Evolutionary conservation across 257 asterid species (phyloP), one percentile per base, ranked within the genome.

Genomic region (Nyctanthes arbortristis): DNA sequence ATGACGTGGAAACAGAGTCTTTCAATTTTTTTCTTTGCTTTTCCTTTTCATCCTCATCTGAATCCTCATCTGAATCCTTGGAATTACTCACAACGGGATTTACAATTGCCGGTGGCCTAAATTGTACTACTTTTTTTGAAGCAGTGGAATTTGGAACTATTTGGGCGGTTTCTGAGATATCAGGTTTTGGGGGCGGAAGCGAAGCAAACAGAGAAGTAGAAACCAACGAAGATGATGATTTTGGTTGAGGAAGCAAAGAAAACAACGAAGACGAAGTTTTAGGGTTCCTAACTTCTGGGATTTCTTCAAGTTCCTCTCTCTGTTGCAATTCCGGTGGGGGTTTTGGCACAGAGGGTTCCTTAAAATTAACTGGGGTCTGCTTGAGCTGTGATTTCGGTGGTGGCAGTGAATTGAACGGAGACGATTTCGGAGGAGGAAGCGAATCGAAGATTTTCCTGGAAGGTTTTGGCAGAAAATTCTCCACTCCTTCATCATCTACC

Each of bases 61-160:
- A 87, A 16, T 84, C 84, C 0, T 78, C 88, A 5, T 87, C 92
- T 0, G 78, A 88, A 5, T 82, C 87, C 9, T 79, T 80, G 3
- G 73, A 79, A 12, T 68, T 49, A 37, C 57, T 55, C 12, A 74
- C 22, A 49, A 57, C 70, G 4, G 77, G 60, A 71, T 78, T 82
- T n/a, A 76, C 11, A 5, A 81, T 71, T 11, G 73, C 20, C 4
- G 96, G 91, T 61, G 96, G 97, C 84, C 80, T 84, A 62, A 93
- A 88, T 43, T 85, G 91, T 68, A 93, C 96, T 40, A 91, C 88
- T 81, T 59, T 89, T 77, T 81, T 91, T 0, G 84, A 49, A 30
- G 73, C 56, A 8, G 84, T 33, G 16, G 65, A 29, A 24, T 18
- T 35, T 25, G 61, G 54, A 36, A 64, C 35, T n/a, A n/a, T 8